Percentiles rank a stretch among this genome's conserved stretches.
phyloP scores from a whole-genome alignment of 164 flowering plant genomes.

The Umbilicus rupestris region DNA sequence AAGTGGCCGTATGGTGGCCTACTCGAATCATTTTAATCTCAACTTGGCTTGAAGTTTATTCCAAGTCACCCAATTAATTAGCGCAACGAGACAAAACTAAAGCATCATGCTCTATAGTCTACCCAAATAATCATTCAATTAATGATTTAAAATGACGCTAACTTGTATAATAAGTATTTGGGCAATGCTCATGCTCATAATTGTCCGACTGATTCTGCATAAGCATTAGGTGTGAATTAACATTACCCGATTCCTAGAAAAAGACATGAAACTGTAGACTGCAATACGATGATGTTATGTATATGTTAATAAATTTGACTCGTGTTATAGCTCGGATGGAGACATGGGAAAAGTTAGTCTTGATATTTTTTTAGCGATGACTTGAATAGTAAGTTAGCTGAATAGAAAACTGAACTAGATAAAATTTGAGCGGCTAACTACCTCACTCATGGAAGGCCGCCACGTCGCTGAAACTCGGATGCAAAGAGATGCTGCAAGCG shows the following conservation, averaged over 20 bases:
- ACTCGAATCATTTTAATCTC: background rate
- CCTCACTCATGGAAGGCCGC: conserved; percentile 92
- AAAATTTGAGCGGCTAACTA: conserved; percentile 14
- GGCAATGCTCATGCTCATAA: background rate
- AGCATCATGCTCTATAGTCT: background rate
- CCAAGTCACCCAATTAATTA: conserved; percentile 1
- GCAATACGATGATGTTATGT: background rate
- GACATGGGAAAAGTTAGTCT: background rate
- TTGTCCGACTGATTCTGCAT: too few species aligned
- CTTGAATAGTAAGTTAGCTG: background rate
- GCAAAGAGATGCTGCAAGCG: conserved; percentile 77
- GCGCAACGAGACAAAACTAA: background rate
- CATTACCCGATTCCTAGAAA: background rate
- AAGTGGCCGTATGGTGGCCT: background rate
- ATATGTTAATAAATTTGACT: background rate
- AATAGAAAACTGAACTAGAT: background rate
- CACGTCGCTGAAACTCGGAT: conserved; percentile 64
- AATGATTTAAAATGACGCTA: background rate
- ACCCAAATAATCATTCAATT: background rate
- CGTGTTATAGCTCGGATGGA: conserved; percentile 5
- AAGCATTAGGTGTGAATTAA: background rate
- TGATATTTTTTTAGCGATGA: background rate
- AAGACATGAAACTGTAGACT: background rate
- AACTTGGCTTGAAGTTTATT: conserved; percentile 1
- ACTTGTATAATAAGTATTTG: background rate